These are phyloP conservation scores for Aegle marmelos DNA, from an alignment of 345 rosid genomes.

Conservation along the genomic window DNA sequence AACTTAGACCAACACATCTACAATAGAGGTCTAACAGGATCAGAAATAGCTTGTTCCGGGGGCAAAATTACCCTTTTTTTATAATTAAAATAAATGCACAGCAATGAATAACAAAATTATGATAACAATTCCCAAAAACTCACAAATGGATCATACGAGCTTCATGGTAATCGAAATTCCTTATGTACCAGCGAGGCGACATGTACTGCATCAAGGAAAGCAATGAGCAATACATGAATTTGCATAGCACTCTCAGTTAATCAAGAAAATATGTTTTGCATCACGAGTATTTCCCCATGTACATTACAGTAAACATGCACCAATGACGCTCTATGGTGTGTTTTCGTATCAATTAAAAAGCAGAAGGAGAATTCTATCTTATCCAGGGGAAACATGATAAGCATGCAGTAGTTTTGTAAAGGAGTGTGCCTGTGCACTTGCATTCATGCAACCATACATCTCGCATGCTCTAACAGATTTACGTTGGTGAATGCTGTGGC, in stretches of 20 bases:
- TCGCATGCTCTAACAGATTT: not conserved
- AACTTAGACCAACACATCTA: not conserved
- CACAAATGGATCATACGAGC: conserved; percentile 86
- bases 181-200: conserved; percentile 93
- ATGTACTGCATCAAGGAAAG: conserved; percentile 42
- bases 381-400: not conserved
- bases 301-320: conserved; percentile 34
- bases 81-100: not conserved
- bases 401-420: not conserved
- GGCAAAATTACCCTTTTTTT: not conserved
- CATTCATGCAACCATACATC: not conserved
- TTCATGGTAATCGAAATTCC: conserved; percentile 60
- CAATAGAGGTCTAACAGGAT: not conserved
- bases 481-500: not conserved
- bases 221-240: not conserved
- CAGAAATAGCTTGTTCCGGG: not conserved
- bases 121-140: conserved; percentile 30
- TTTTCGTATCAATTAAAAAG: conserved; percentile 31
- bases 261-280: not conserved
- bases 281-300: not conserved
- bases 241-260: not conserved
- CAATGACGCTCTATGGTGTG: conserved; percentile 67
- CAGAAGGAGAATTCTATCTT: not conserved
- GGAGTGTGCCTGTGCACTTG: not conserved
- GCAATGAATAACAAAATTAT: conserved; percentile 8